Base-by-base conservation (phyloP, 139 green algal genomes). In the Desmodesmus armatus region DNA sequence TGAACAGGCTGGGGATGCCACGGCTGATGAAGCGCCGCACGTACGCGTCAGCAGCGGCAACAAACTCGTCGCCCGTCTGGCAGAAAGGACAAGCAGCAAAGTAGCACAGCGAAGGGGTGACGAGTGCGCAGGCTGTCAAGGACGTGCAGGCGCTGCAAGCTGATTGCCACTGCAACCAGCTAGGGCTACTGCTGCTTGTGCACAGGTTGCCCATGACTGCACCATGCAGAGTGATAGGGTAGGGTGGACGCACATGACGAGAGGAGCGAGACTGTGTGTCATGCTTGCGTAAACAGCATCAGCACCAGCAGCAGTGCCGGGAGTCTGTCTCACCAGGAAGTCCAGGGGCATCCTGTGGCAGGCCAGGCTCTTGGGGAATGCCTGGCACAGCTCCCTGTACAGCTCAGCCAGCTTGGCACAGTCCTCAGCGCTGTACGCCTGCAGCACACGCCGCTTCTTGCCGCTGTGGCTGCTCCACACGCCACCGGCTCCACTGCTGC, bases 1-100 rank as follows among this genome's bases (percentile, higher is more conserved):
- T 93, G 89, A 99, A 99, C 40, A 99, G 91, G 19, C 93, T 98
- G n/a, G 97, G 98, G 47, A 99, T 92, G 51, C 97, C 98, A 39
- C 94, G 94, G 44, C 82, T 31, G 13, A 99, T 72, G 79, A 94
- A 97, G 51, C 85, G 85, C 25, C 88, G 87, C 47, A 97, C 87
- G 78, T 98, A 98, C 0, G 63, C 62, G 25, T 96, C 91, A 7
- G 93, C 88, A 0, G 94, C 94, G 2, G 82, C 81, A 23, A 69
- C 41, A 78, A 99, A 99, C 0, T 65, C 92, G 0, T 94, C 90
- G 0, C 93, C 93, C 40, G 88, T 73, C 90, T 94, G 84, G n/a
- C 83, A 87, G 2, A 5, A 41, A 21, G 55, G 9, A 55, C 7
- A 55, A 55, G 47, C 47, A 55, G 9, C 7, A 21, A 13, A 55